A percentile compares a stretch with the other conserved stretches of the same genome.
phyloP scores from a whole-genome alignment of 2,329 filamentous ascomycete species.

The Bipolaris oryzae region DNA sequence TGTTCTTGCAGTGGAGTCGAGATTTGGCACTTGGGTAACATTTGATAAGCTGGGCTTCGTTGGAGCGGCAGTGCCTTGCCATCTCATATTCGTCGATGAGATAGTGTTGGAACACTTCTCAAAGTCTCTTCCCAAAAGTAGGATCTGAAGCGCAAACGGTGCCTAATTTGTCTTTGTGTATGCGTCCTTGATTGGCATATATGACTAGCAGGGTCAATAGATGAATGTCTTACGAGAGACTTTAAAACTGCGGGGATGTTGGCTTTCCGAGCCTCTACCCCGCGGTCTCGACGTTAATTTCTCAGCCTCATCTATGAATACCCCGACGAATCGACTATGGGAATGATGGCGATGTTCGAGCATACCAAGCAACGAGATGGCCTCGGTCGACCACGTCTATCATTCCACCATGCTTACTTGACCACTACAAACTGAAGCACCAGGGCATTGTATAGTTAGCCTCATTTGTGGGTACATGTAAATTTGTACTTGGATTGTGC shows the following conservation, averaged over 20 bases:
- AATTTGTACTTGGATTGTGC: not conserved
- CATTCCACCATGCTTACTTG: not conserved
- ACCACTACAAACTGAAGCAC: not conserved
- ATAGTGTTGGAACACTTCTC: not conserved
- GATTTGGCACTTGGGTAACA: constrained; percentile 9
- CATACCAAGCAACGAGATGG: not conserved
- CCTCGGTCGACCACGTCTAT: not conserved
- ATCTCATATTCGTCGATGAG: not conserved
- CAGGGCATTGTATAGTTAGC: not conserved
- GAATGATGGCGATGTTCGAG: not conserved
- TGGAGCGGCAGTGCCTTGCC: not conserved
- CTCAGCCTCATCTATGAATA: constrained; percentile 20
- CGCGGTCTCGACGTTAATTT: constrained; percentile 32
- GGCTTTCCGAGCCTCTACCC: constrained; percentile 30
- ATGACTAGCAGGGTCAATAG: constrained; percentile 14
- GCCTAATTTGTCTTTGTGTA: not conserved
- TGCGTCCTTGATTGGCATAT: not conserved
- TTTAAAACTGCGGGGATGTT: constrained; percentile 26
- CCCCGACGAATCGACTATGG: not conserved
- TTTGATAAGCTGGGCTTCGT: not conserved
- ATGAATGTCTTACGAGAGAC: constrained; percentile 40
- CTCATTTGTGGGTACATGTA: not conserved
- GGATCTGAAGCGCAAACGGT: not conserved
- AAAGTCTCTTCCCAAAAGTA: not conserved
- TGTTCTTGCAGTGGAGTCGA: constrained; percentile 18